Conservation (phyloP, 2,329 filamentous ascomycete species). For the Colletotrichum paranaense region DNA sequence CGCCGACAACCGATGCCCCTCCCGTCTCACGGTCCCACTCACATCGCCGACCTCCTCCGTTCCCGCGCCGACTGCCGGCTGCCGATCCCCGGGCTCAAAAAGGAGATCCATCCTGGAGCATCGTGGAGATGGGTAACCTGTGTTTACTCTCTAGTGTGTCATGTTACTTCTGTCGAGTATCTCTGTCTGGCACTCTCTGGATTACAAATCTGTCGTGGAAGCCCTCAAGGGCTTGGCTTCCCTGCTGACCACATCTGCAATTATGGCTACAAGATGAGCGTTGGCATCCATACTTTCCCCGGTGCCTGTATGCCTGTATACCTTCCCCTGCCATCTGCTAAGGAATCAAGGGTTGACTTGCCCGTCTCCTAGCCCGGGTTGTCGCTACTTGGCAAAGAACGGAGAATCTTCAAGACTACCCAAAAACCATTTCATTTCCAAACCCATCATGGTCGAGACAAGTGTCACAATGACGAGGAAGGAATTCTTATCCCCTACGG, state of each 20-base stretch:
- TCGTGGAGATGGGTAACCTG: no score
- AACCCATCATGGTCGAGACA: not conserved
- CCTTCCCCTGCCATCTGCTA: no score
- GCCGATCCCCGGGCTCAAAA: slow-evolving; percentile 1
- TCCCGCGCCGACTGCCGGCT: slow-evolving; percentile 31
- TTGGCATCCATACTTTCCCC: not conserved
- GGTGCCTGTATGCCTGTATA: no score
- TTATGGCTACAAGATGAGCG: no score
- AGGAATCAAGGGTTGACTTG: not conserved
- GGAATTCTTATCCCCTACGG: not conserved
- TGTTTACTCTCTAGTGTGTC: no score
- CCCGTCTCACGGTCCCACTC: not conserved
- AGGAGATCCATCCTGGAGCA: not conserved
- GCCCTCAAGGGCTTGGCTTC: not conserved
- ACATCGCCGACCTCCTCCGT: slow-evolving; percentile 13
- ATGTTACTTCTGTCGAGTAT: not conserved
- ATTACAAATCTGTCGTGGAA: not conserved
- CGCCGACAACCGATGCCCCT: slow-evolving; percentile 29
- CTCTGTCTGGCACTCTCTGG: not conserved
- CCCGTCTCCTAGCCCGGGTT: not conserved
- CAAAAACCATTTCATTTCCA: not conserved
- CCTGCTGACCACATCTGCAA: not conserved
- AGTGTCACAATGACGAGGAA: not conserved
- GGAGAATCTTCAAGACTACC: not conserved
- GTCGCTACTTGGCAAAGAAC: no score